Conservation (phyloP, 139 green algal genomes). For the Bryopsis sp. region DNA sequence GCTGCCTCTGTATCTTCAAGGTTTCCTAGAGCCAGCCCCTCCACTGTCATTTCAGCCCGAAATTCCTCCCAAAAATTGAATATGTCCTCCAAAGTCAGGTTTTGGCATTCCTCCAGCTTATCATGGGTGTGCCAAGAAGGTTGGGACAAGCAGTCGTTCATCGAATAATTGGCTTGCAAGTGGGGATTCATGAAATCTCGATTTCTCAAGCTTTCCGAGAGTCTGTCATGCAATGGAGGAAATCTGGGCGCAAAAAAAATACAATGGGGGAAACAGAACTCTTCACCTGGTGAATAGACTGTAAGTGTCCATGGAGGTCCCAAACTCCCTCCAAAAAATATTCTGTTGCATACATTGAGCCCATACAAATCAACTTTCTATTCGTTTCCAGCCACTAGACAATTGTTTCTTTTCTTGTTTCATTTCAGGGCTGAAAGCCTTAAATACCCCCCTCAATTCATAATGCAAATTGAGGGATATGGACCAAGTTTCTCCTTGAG, state of each 20-base stretch:
- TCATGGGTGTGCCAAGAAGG: not conserved
- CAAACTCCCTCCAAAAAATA: too few relatives aligned
- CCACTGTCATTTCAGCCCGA: not conserved
- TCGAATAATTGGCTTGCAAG: not conserved
- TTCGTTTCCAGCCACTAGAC: too few relatives aligned
- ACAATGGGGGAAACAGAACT: too few relatives aligned
- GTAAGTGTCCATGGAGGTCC: too few relatives aligned
- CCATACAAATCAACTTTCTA: too few relatives aligned
- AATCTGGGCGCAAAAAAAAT: not conserved
- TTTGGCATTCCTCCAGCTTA: not conserved
- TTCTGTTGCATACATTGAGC: too few relatives aligned
- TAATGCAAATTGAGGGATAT: too few relatives aligned
- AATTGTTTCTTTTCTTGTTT: too few relatives aligned
- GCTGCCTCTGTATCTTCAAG: not conserved
- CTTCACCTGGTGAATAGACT: too few relatives aligned
- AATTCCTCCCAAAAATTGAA: not conserved
- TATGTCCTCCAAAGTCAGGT: not conserved
- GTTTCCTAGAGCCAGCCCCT: not conserved
- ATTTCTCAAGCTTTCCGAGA: not conserved
- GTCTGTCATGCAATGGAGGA: not conserved
- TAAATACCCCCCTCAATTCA: too few relatives aligned
- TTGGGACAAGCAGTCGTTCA: not conserved
- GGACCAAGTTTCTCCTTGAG: too few relatives aligned
- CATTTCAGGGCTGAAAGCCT: too few relatives aligned
- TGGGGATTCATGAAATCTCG: not conserved